Evolutionary conservation across 305 asterid genomes (phyloP).

Genomic region (Solanum hybrid): DNA sequence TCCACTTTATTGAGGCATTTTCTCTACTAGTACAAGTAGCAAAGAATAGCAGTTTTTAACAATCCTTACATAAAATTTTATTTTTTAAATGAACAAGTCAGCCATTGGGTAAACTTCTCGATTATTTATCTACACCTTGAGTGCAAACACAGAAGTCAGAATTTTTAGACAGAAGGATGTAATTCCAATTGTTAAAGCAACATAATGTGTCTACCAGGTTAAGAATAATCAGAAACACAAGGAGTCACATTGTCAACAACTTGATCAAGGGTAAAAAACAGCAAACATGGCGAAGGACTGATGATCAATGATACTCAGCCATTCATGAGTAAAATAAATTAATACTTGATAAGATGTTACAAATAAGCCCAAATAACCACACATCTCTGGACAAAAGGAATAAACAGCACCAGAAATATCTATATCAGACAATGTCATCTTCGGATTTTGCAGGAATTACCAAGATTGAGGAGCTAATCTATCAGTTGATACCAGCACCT

Average conservation of each 20-base stretch:
- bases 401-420: background rate
- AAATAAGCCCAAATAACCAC: background rate
- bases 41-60: no score
- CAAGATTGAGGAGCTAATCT: slow-evolving; percentile 96
- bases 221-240: background rate
- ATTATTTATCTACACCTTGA: no score
- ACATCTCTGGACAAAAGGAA: background rate
- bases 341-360: background rate
- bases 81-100: no score
- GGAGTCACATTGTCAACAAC: background rate
- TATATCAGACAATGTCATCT: slow-evolving; percentile 7
- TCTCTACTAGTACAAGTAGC: no score
- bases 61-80: no score
- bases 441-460: slow-evolving; percentile 26
- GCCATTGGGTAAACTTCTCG: no score
- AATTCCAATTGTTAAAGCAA: background rate
- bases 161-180: background rate
- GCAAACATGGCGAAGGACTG: background rate
- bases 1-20: no score
- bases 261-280: background rate
- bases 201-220: background rate
- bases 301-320: background rate
- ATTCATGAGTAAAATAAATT: background rate
- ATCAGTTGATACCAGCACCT: slow-evolving; percentile 87
- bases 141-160: no score